Conservation (phyloP, 768 basidiomycete genomes). For the Russula lepida region DNA sequence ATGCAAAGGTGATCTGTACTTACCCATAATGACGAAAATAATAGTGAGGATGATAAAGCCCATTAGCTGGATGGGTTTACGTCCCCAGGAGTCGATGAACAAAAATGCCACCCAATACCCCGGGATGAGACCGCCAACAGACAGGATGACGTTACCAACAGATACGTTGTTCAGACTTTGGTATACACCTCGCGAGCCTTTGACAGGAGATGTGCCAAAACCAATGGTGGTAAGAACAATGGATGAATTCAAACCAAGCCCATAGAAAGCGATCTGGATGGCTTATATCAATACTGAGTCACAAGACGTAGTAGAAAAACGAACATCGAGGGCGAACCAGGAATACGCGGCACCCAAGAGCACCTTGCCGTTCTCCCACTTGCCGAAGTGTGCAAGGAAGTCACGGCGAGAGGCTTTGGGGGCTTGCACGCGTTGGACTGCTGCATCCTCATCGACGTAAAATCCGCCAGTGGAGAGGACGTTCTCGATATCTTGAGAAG, state of each 20-base stretch:
- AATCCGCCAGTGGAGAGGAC: conserved; percentile 47
- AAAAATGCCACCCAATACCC: conserved; percentile 63
- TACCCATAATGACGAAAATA: conserved; percentile 64
- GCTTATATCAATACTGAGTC: not conserved
- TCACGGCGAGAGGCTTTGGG: conserved; percentile 64
- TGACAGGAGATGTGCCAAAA: conserved; percentile 44
- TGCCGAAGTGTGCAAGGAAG: conserved; percentile 58
- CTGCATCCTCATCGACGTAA: conserved; percentile 45
- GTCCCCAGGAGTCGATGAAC: conserved; percentile 70
- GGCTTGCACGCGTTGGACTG: conserved; percentile 51
- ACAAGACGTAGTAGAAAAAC: conserved; percentile 31
- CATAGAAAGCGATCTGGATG: conserved; percentile 74
- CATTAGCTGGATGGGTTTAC: conserved; percentile 76
- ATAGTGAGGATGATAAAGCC: conserved; percentile 62
- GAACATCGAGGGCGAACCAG: conserved; percentile 82
- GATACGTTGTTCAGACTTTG: conserved; percentile 53
- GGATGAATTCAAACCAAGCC: conserved; percentile 75
- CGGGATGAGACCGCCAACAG: conserved; percentile 72
- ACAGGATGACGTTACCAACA: conserved; percentile 69
- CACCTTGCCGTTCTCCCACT: conserved; percentile 74
- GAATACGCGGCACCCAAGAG: conserved; percentile 72
- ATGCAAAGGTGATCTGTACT: conserved; percentile 16
- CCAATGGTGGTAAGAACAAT: conserved; percentile 70
- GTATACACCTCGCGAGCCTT: conserved; percentile 34
- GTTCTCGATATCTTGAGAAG: conserved; percentile 60